phyloP scores from a whole-genome alignment of 371 early-diverging fungal genomes.

The Cladochytrium tenue region DNA sequence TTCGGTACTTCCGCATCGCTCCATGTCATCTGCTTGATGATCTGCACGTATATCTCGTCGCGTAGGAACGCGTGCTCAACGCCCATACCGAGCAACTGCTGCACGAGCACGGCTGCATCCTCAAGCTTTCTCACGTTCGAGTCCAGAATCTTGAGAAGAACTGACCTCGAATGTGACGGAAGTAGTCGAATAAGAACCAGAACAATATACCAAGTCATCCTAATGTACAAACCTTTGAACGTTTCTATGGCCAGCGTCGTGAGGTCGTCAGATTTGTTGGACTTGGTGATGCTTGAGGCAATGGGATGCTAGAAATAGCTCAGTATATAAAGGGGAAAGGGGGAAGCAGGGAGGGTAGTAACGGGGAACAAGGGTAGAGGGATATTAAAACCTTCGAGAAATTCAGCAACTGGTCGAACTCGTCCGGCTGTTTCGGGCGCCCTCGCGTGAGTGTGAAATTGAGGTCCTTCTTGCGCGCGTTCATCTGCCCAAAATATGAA shows the following conservation, averaged over 20 bases:
- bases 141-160: constrained; percentile 34
- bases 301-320: constrained; percentile 2
- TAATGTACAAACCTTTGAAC: constrained; percentile 37
- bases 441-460: too few species aligned
- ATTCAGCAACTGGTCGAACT: too few species aligned
- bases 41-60: constrained; percentile 50
- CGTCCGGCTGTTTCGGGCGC: too few species aligned
- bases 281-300: neutral
- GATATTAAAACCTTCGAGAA: too few species aligned
- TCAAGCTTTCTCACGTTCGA: constrained; percentile 31
- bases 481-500: too few species aligned
- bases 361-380: too few species aligned
- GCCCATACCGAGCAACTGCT: constrained; percentile 28
- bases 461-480: too few species aligned
- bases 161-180: too few species aligned
- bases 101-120: constrained; percentile 20
- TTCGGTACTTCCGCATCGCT: constrained; percentile 31
- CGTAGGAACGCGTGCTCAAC: constrained; percentile 34
- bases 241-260: constrained; percentile 32
- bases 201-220: neutral
- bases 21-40: constrained; percentile 41
- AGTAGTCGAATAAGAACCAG: too few species aligned
- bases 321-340: too few species aligned
- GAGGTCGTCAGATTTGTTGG: constrained; percentile 18
- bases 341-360: too few species aligned